Evolutionary conservation across 1,284 basidiomycete genomes (phyloP), one percentile per base, ranked within the genome.

Genomic region (Moniliophthora roreri): DNA sequence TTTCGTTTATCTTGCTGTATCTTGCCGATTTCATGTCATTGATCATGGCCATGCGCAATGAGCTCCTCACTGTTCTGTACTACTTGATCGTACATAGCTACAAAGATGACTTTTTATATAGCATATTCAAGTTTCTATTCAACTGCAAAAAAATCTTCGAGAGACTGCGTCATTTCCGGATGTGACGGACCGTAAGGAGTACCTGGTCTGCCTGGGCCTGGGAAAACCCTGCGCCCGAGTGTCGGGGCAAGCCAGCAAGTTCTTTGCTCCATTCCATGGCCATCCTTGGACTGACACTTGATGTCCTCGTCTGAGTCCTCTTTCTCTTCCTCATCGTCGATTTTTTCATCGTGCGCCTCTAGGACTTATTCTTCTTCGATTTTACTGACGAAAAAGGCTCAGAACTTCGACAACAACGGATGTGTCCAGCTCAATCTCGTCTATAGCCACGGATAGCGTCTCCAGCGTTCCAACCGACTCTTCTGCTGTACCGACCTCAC

Each of bases 371-470:
- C 50, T 36, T 53, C 54, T 24, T 47, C 52, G 28, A 32, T 32
- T 32, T 56, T 38, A 50, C 37, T 62, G 24, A 47, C 64, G 37
- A 51, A 57, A 37, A 54, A 39, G 56, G 55, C 42, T 59, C 3
- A 52, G 58, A 37, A 21, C 58, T n/a, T 45, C 52, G 4, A 49
- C 54, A 11, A 46, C 51, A 28, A 11, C 63, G 15, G 52, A 52
- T 44, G 39, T 58, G 10, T 39, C 64, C 28, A 52, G 63, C 37
- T 58, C 61, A 28, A 55, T 58, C 40, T 59, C 57, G 38, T 48
- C 56, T 18, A 40, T 56, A 11, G 53, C 61, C 34, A 28, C 60
- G n/a, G 37, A 44, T 13, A 44, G 49, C 23, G 26, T 50, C 35
- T 18, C 55, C 28, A 53, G 52, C 26, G 34, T 53, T 34, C 41